phyloP scores from a whole-genome alignment of 2,329 filamentous ascomycete genomes.

The Trichoderma arundinaceum region DNA sequence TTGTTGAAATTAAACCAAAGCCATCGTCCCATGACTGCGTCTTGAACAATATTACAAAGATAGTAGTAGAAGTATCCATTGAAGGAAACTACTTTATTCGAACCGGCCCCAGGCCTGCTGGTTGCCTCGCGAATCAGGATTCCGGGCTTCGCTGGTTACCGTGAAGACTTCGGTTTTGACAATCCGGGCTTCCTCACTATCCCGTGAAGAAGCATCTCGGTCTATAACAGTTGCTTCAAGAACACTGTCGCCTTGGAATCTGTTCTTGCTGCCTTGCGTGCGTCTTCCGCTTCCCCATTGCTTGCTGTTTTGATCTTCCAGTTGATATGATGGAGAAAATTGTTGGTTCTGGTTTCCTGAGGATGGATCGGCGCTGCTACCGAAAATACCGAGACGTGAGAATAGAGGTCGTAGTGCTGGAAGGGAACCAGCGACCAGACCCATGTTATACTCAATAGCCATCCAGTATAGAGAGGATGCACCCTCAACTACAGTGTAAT shows the following conservation, averaged over 20 bases:
- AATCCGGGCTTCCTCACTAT: constrained; percentile 8
- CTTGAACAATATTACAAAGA: background rate
- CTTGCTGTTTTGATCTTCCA: constrained; percentile 10
- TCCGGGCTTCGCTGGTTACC: background rate
- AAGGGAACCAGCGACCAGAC: background rate
- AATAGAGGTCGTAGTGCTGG: constrained; percentile 9
- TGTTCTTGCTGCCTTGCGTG: constrained; percentile 9
- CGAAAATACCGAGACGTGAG: background rate
- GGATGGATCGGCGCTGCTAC: constrained; percentile 1
- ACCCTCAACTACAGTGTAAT: background rate
- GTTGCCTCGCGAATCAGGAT: constrained; percentile 6
- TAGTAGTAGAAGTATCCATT: background rate
- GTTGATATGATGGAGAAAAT: constrained; percentile 9
- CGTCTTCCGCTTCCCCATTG: background rate
- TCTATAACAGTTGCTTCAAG: constrained; percentile 1
- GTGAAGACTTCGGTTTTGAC: constrained; percentile 11
- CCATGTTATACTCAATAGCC: constrained; percentile 22
- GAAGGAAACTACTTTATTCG: background rate
- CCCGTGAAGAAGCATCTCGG: background rate
- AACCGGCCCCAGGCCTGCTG: constrained; percentile 10
- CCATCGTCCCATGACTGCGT: background rate
- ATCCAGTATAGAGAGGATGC: constrained; percentile 20
- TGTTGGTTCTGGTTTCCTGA: background rate
- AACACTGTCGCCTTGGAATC: constrained; percentile 12
- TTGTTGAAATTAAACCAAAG: background rate